phyloP scores from a whole-genome alignment of 208 protist species.

The Trypanosoma melophagium region DNA sequence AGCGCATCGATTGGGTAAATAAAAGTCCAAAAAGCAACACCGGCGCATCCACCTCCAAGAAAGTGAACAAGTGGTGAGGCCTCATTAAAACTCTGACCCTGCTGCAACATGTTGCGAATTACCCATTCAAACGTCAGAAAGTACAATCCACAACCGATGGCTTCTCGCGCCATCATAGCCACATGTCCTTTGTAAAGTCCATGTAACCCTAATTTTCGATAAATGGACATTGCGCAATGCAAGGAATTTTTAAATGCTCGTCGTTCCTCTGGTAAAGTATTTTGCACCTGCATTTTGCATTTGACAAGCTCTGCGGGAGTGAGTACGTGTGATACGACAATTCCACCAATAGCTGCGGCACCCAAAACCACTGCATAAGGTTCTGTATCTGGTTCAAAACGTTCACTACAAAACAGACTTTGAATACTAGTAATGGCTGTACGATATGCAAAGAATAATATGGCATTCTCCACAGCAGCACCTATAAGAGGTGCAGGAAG shows the following conservation, averaged over 20 bases:
- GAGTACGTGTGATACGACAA: slow-evolving; percentile 80
- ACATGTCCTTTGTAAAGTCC: slow-evolving; percentile 86
- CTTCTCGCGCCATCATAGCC: slow-evolving; percentile 88
- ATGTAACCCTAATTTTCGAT: slow-evolving; percentile 56
- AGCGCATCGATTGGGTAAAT: slow-evolving; percentile 90
- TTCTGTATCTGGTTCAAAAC: slow-evolving; percentile 58
- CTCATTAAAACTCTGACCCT: slow-evolving; percentile 70
- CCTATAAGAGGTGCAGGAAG: slow-evolving; percentile 85
- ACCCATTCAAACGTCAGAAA: slow-evolving; percentile 84
- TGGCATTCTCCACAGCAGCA: slow-evolving; percentile 80
- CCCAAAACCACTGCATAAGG: slow-evolving; percentile 59
- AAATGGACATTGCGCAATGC: slow-evolving; percentile 70
- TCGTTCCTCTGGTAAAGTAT: slow-evolving; percentile 71
- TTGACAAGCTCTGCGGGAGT: slow-evolving; percentile 92
- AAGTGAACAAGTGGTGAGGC: slow-evolving; percentile 77
- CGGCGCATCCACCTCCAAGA: slow-evolving; percentile 83
- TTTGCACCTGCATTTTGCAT: slow-evolving; percentile 92
- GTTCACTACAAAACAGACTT: slow-evolving; percentile 45
- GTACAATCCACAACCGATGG: slow-evolving; percentile 82
- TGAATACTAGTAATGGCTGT: slow-evolving; percentile 53
- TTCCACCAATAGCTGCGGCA: slow-evolving; percentile 61
- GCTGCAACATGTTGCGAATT: slow-evolving; percentile 61
- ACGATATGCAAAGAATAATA: slow-evolving; percentile 79
- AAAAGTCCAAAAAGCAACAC: slow-evolving; percentile 88
- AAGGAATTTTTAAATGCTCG: slow-evolving; percentile 82